Conservation (phyloP, 495 filamentous ascomycete genomes). For the Aspergillus diversus region DNA sequence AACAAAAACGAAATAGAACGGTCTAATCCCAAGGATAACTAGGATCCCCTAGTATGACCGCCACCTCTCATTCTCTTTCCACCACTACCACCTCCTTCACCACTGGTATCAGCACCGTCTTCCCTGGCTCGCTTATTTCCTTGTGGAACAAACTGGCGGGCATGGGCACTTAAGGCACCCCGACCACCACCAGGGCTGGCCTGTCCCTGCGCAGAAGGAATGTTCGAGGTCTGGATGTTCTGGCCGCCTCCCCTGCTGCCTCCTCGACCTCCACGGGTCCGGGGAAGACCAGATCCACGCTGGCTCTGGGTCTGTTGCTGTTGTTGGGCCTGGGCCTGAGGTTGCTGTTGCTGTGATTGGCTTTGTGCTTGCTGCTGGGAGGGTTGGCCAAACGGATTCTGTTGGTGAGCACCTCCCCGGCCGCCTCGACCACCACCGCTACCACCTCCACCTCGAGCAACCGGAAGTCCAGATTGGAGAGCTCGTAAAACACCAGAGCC, state of each 20-base stretch:
- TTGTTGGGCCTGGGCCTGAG: constrained; percentile 29
- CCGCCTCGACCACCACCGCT: constrained; percentile 34
- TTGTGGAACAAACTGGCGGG: constrained; percentile 62
- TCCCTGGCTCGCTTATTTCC: constrained; percentile 70
- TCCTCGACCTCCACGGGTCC: constrained; percentile 48
- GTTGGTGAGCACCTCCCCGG: constrained; percentile 36
- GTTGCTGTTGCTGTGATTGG: constrained; percentile 26
- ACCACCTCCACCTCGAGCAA: constrained; percentile 41
- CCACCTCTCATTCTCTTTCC: constrained; percentile 60
- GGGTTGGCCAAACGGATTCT: constrained; percentile 32
- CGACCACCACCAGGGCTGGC: constrained; percentile 36
- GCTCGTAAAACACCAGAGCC: constrained; percentile 41
- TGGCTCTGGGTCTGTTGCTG: constrained; percentile 32
- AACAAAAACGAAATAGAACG: constrained; percentile 9
- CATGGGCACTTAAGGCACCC: constrained; percentile 54
- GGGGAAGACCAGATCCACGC: constrained; percentile 47
- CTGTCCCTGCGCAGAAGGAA: constrained; percentile 35
- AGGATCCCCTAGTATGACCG: constrained; percentile 42
- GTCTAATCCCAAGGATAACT: constrained; percentile 5
- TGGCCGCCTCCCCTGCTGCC: constrained; percentile 54
- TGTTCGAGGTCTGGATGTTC: constrained; percentile 33
- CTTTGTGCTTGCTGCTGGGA: constrained; percentile 12
- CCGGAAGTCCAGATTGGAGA: constrained; percentile 54
- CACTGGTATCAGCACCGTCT: constrained; percentile 55
- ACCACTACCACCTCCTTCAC: constrained; percentile 39